A percentile compares a stretch with the other conserved stretches of the same genome.
These are phyloP conservation scores for Sphagnum tenellum DNA, from an alignment of 225 moss, liverwort and hornwort species.

Conservation along the genomic window DNA sequence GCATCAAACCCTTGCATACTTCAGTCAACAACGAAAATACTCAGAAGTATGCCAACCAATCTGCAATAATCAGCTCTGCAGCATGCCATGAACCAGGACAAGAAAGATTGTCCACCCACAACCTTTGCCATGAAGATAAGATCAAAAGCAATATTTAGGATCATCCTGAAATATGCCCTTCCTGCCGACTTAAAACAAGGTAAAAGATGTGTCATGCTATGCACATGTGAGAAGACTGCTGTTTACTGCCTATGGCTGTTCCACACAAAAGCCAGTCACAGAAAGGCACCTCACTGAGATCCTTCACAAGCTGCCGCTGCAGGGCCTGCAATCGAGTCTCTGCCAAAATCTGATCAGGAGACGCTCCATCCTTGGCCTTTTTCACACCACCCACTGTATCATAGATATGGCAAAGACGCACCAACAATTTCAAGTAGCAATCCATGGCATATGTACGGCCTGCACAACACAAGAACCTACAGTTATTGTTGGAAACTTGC, in stretches of 20 bases:
- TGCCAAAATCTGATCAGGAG: conserved; percentile 91
- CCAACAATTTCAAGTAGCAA: conserved; percentile 86
- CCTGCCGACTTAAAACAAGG: too few relatives aligned
- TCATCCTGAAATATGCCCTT: too few relatives aligned
- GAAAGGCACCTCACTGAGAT: conserved; percentile 53
- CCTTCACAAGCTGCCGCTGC: conserved; percentile 72
- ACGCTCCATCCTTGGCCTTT: conserved; percentile 94
- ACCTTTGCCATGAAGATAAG: too few relatives aligned
- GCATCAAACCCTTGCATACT: background rate
- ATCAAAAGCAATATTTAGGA: too few relatives aligned
- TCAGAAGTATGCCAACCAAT: too few relatives aligned
- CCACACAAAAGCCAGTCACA: background rate
- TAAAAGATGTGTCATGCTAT: background rate
- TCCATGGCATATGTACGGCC: conserved; percentile 86
- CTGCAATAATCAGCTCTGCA: too few relatives aligned
- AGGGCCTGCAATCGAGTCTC: conserved; percentile 82
- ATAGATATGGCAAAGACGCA: conserved; percentile 86
- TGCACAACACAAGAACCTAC: conserved; percentile 6
- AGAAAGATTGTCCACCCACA: too few relatives aligned
- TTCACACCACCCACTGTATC: conserved; percentile 89
- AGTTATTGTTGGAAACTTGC: too few relatives aligned
- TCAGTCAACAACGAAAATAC: too few relatives aligned
- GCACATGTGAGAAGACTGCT: background rate
- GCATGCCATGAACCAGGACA: too few relatives aligned
- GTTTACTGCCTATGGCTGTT: background rate